Evolutionary conservation across 1,284 basidiomycete genomes (phyloP).

Genomic region (Ganoderma resinaceum): DNA sequence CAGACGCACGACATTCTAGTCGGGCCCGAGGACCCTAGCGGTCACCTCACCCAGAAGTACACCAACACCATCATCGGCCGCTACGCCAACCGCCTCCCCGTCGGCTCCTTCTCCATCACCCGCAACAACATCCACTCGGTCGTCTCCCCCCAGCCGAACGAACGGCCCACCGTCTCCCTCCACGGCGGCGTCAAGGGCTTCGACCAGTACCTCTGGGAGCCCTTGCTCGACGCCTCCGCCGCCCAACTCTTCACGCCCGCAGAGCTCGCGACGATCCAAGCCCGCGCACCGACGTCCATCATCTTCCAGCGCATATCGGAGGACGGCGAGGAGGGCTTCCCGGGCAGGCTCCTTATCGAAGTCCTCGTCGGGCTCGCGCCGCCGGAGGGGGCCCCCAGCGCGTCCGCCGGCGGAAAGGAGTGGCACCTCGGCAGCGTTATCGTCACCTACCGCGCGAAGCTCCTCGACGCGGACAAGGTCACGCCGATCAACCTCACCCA

Average conservation of each 20-base stretch:
- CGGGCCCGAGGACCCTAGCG: slow-evolving; percentile 69
- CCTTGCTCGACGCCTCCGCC: slow-evolving; percentile 48
- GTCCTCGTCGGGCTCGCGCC: slow-evolving; percentile 63
- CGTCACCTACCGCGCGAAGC: slow-evolving; percentile 70
- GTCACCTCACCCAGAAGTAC: slow-evolving; percentile 68
- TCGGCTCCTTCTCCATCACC: slow-evolving; percentile 58
- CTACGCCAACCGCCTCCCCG: slow-evolving; percentile 75
- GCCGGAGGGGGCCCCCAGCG: slow-evolving; percentile 47
- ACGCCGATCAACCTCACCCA: slow-evolving; percentile 80
- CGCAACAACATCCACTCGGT: slow-evolving; percentile 58
- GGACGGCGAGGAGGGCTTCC: slow-evolving; percentile 74
- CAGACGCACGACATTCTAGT: slow-evolving; percentile 79
- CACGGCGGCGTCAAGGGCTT: slow-evolving; percentile 76
- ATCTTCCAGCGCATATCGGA: slow-evolving; percentile 67
- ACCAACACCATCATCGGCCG: slow-evolving; percentile 76
- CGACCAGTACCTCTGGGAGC: slow-evolving; percentile 61
- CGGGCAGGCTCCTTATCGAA: slow-evolving; percentile 65
- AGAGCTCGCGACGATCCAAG: slow-evolving; percentile 54
- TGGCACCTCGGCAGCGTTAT: slow-evolving; percentile 67
- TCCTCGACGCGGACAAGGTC: slow-evolving; percentile 57
- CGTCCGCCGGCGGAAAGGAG: slow-evolving; percentile 43
- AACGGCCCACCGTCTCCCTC: slow-evolving; percentile 67
- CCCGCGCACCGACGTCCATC: slow-evolving; percentile 44
- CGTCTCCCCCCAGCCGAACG: slow-evolving; percentile 53
- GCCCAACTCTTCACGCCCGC: slow-evolving; percentile 62